Base-by-base conservation (phyloP, 139 green algal genomes). In the Chlorella sorokiniana region DNA sequence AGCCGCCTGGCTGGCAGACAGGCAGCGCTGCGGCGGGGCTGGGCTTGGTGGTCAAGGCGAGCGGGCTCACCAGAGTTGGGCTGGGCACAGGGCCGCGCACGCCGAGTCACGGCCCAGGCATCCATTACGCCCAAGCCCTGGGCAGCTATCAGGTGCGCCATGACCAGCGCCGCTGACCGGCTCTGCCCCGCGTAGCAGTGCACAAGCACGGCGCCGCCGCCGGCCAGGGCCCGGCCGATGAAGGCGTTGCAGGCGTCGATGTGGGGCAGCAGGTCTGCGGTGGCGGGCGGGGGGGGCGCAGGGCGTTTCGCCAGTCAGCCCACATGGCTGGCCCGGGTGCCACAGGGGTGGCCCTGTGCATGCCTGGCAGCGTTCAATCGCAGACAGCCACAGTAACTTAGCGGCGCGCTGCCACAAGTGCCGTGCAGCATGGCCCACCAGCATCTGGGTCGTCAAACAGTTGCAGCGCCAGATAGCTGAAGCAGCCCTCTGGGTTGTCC, bases 181-280 rank as follows among this genome's bases (percentile, higher is more conserved):
- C 81, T 93, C 84, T 93, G 92, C 67, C 95, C 95, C 69, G 95
- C 93, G 77, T 90, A 92, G 88, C 95, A 98, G 90, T 98, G 95
- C 67, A 98, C 92, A 45, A 98, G 86, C 56, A 95, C 90, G 51
- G 75, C 87, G 23, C 86, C 90, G n/a, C 52, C 70, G 51, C 65
- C 6, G 1, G 31, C 40, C 4, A 40, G 73, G 0, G 65, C 84
- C 8, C n/a, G 69, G 22, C 44, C 41, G 31, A 98, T 95, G 84
- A 97, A 97, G 1, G 38, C 67, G 51, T 83, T 77, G 65, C 51
- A 27, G 8, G 35, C 37, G 7, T 78, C 78, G 4, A 83, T 1
- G 37, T 83, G 78, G 1, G 51, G 37, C 35, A 68, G 65, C 65
- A 83, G 48, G 51, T 83, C 78, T 68, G 78, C 78, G 35, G 37